Evolutionary conservation across 1,139 yeast genomes (phyloP).

Genomic region (Taiozyma onychis): DNA sequence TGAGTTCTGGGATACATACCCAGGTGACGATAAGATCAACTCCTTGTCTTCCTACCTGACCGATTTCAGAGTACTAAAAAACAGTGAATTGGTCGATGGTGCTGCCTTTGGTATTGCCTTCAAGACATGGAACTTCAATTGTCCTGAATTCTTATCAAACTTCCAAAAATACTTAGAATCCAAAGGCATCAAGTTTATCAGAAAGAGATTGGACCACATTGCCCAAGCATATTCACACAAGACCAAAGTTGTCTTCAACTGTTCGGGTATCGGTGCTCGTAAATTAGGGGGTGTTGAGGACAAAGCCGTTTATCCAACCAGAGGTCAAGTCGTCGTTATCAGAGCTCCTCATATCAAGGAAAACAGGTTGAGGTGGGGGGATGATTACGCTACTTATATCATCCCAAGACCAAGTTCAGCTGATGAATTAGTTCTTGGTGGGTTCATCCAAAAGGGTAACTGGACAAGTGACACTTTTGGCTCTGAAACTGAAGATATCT

Average conservation of each 20-base stretch:
- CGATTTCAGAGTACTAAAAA: constrained; percentile 33
- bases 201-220: constrained; percentile 43
- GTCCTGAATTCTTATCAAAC: constrained; percentile 50
- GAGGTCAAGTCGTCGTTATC: constrained; percentile 67
- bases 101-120: constrained; percentile 48
- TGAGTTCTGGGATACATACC: constrained; percentile 49
- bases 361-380: constrained; percentile 47
- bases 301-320: constrained; percentile 47
- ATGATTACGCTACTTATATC: constrained; percentile 51
- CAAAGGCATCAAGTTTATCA: constrained; percentile 44
- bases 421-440: constrained; percentile 63
- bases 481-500: constrained; percentile 51
- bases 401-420: constrained; percentile 63
- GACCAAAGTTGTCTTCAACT: constrained; percentile 53
- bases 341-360: constrained; percentile 50
- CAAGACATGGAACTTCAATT: constrained; percentile 61
- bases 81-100: constrained; percentile 39
- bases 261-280: constrained; percentile 63
- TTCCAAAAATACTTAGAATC: constrained; percentile 37
- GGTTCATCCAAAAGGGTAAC: constrained; percentile 53
- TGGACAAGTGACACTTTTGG: constrained; percentile 52
- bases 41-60: constrained; percentile 42
- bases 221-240: constrained; percentile 42
- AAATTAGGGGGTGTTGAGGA: constrained; percentile 55
- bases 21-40: constrained; percentile 37